Base-by-base conservation (phyloP, 305 asterid genomes). In the Fraxinus baroniana region DNA sequence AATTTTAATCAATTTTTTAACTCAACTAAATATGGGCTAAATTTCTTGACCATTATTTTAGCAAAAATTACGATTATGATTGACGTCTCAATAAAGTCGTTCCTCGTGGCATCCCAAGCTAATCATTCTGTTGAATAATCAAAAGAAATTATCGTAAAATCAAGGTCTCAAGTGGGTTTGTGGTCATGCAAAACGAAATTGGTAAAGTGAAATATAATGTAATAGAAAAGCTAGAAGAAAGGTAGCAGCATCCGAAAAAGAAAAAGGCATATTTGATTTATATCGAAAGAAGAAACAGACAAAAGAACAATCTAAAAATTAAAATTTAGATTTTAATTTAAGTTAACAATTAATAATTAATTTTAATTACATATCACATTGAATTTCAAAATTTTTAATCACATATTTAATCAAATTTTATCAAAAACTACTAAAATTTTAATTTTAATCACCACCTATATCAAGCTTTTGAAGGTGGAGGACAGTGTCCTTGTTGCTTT, bases 191-290 rank as follows among this genome's bases (percentile, higher is more conserved):
- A 46, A 46, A 46, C 57, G 57, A 46, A 46, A 46, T 49, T 49
- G 60, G 20, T 49, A 15, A 4, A 49, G 60, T 15, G 20, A 4
- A 49, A 49, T 0, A 15, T 49, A 15, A 15, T 49, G 60, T 15
- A 49, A 49, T 49, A 15, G 85, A 89, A 78, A 90, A 89, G 93
- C 80, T 68, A 83, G 82, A 83, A 82, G 83, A 80, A 86, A 90
- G 88, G 89, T 87, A 82, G 83, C 86, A 84, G 94, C 93, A 91
- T 90, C 91, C 78, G 17, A 7, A 64, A 81, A 84, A 76, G 88
- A 84, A 77, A 77, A 84, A 82, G 78, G 86, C 64, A 49, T 71
- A 83, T 84, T 82, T 57, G 79, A 77, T 68, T 74, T 39, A 82
- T 49, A 75, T 20, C 66, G 28, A 84, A 84, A 81, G 41, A 18